A percentile compares a stretch with the other conserved stretches of the same genome.
Evolutionary conservation across 73 alveolate genomes (phyloP).

Genomic region (Paramecium caudatum): DNA sequence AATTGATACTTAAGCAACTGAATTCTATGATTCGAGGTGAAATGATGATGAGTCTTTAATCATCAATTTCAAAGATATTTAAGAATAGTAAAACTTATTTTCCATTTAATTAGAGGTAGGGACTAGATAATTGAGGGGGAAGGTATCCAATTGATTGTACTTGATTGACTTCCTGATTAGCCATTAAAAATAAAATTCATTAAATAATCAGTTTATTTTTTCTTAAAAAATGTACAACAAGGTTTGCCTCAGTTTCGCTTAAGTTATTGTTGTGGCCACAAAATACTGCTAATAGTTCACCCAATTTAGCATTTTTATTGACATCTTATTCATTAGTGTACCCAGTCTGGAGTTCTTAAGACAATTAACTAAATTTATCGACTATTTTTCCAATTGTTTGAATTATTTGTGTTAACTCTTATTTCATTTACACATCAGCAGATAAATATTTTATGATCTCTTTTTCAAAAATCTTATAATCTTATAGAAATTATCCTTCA

Average conservation of each 20-base stretch:
- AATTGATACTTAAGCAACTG: background rate
- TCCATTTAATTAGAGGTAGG: too few species aligned
- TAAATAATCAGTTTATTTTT: background rate
- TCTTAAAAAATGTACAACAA: background rate
- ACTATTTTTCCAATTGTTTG: background rate
- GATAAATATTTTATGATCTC: background rate
- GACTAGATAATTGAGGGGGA: too few species aligned
- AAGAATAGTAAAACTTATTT: too few species aligned
- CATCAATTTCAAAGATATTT: background rate
- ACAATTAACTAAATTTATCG: background rate
- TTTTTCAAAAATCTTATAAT: background rate
- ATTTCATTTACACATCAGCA: background rate
- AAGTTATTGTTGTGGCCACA: slow-evolving; percentile 31
- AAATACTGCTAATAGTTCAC: background rate
- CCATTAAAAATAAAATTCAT: too few species aligned
- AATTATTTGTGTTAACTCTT: background rate
- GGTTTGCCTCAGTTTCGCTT: background rate
- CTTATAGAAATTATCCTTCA: background rate
- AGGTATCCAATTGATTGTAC: too few species aligned
- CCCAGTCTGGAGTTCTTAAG: background rate
- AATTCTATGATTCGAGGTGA: background rate
- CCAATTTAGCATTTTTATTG: background rate
- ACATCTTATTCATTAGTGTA: too few species aligned
- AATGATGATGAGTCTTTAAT: background rate
- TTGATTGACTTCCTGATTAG: too few species aligned